Conservation (phyloP, 1,139 yeast genomes). For the Trichomonascaceae sp. region DNA sequence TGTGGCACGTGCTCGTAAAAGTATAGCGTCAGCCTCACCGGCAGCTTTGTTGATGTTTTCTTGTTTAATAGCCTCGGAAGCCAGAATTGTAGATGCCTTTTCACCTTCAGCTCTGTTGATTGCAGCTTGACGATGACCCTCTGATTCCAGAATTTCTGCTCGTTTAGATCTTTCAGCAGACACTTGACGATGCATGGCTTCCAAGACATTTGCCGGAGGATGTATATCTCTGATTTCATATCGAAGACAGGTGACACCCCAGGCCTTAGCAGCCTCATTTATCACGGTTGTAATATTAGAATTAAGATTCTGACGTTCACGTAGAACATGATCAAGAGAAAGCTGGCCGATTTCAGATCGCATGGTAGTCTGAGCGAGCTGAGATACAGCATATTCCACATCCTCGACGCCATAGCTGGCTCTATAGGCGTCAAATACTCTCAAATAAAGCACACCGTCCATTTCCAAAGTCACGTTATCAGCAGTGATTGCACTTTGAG, state of each 20-base stretch:
- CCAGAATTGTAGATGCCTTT: slow-evolving; percentile 59
- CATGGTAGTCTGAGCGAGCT: slow-evolving; percentile 88
- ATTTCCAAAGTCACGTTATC: slow-evolving; percentile 80
- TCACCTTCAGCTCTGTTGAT: slow-evolving; percentile 83
- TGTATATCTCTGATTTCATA: slow-evolving; percentile 86
- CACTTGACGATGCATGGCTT: slow-evolving; percentile 88
- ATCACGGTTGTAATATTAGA: slow-evolving; percentile 68
- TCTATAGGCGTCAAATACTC: slow-evolving; percentile 74
- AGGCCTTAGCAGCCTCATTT: slow-evolving; percentile 76
- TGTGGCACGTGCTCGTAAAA: slow-evolving; percentile 67
- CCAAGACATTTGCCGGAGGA: slow-evolving; percentile 81
- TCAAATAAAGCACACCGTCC: slow-evolving; percentile 77
- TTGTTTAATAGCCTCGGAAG: slow-evolving; percentile 62
- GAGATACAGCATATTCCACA: slow-evolving; percentile 78
- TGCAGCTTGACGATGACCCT: slow-evolving; percentile 72
- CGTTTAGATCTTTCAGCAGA: slow-evolving; percentile 80
- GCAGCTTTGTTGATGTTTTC: slow-evolving; percentile 59
- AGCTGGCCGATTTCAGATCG: slow-evolving; percentile 81
- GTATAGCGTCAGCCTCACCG: slow-evolving; percentile 66
- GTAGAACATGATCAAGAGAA: slow-evolving; percentile 69
- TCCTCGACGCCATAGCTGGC: slow-evolving; percentile 88
- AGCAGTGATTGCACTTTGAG: slow-evolving; percentile 78
- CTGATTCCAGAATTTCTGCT: slow-evolving; percentile 81
- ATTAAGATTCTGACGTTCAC: slow-evolving; percentile 69
- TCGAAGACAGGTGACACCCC: slow-evolving; percentile 83